Evolutionary conservation across 257 asterid genomes (phyloP).

Genomic region (Handroanthus guayacan): DNA sequence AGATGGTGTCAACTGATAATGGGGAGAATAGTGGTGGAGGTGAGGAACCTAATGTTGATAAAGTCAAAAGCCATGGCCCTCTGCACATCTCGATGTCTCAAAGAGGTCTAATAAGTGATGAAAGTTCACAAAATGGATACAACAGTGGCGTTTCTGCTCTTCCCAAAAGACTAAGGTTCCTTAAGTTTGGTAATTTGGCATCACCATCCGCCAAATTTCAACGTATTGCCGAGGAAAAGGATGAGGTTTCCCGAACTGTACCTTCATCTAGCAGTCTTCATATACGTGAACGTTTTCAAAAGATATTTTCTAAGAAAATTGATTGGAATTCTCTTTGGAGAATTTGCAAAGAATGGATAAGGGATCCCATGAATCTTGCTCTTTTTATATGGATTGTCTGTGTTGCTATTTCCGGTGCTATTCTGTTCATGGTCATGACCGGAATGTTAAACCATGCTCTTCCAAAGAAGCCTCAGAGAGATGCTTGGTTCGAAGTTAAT

Average conservation of each 20-base stretch:
- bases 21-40: constrained; percentile 48
- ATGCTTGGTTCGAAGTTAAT: constrained; percentile 89
- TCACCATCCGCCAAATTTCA: constrained; percentile 76
- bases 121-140: constrained; percentile 40
- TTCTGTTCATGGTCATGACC: constrained; percentile 83
- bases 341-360: constrained; percentile 76
- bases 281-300: constrained; percentile 71
- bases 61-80: constrained; percentile 45
- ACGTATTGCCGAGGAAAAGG: constrained; percentile 67
- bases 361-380: constrained; percentile 75
- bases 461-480: constrained; percentile 73
- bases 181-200: constrained; percentile 59
- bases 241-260: constrained; percentile 74
- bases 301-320: constrained; percentile 62
- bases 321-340: constrained; percentile 61
- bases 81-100: constrained; percentile 65
- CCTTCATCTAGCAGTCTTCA: constrained; percentile 78
- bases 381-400: constrained; percentile 71
- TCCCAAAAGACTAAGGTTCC: constrained; percentile 53
- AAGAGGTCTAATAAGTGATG: constrained; percentile 58
- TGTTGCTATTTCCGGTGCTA: constrained; percentile 90
- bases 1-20: constrained; percentile 61
- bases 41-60: constrained; percentile 46
- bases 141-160: constrained; percentile 41
- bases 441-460: constrained; percentile 85